phyloP scores from a whole-genome alignment of 306 rosid species.

The Pterocarpus macrocarpus region DNA sequence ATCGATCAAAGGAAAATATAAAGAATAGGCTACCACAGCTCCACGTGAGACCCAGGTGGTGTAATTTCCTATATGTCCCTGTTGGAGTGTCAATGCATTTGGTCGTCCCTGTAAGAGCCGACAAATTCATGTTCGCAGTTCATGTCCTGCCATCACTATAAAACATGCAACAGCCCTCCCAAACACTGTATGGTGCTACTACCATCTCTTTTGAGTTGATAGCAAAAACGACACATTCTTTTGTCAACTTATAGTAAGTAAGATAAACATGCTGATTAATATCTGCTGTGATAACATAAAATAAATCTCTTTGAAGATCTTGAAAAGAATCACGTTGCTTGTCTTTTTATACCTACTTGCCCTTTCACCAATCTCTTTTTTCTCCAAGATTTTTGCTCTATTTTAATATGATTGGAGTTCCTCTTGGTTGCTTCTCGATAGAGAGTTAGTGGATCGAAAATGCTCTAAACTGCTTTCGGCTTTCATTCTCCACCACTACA shows the following conservation, averaged over 20 bases:
- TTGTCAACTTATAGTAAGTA: conserved; percentile 1
- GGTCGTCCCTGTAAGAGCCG: background rate
- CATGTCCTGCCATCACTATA: conserved; percentile 2
- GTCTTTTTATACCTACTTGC: conserved; percentile 28
- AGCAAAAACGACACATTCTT: background rate
- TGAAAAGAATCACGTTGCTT: conserved; percentile 31
- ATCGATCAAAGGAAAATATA: background rate
- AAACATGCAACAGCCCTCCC: conserved; percentile 10
- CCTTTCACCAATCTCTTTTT: conserved; percentile 9
- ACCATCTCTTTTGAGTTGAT: conserved; percentile 7
- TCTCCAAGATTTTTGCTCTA: background rate
- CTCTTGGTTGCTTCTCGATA: conserved; percentile 42
- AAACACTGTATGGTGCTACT: conserved; percentile 1
- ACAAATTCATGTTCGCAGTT: background rate
- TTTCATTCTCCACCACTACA: conserved; percentile 45
- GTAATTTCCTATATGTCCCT: background rate
- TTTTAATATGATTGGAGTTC: conserved; percentile 33
- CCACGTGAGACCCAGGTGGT: background rate
- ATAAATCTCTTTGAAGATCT: conserved; percentile 22
- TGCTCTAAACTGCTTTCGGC: conserved; percentile 39
- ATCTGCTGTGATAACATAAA: no score
- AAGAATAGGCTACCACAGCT: background rate
- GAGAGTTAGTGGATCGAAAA: conserved; percentile 43
- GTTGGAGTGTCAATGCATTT: background rate
- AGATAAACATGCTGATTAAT: background rate